phyloP scores from a whole-genome alignment of 2,329 filamentous ascomycete species.

The Lasiodiplodia sp. region DNA sequence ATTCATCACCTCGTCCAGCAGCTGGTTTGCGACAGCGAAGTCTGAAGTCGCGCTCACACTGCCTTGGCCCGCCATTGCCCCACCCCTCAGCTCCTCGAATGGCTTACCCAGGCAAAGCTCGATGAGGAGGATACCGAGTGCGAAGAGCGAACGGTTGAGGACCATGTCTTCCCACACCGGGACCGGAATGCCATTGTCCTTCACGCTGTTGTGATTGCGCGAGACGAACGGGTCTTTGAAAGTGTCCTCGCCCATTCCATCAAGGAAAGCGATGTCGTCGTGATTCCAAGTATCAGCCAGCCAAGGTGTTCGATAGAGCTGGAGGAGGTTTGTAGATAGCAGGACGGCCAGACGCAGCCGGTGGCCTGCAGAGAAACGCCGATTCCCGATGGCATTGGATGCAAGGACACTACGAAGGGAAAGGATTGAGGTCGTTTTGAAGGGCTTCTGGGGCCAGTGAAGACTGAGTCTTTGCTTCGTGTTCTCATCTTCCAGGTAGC shows the following conservation, averaged over 20 bases:
- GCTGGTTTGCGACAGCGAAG: not conserved
- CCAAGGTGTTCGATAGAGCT: conserved; percentile 39
- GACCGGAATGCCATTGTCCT: not conserved
- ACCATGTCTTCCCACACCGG: not conserved
- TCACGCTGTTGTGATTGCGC: not conserved
- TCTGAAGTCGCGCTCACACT: not conserved
- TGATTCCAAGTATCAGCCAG: conserved; percentile 37
- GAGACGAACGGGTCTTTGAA: conserved; percentile 4
- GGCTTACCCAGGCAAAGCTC: not conserved
- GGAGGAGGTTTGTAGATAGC: conserved; percentile 36
- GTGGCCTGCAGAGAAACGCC: conserved; percentile 4
- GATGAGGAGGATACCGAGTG: not conserved
- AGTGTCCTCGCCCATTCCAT: conserved; percentile 26
- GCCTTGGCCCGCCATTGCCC: not conserved
- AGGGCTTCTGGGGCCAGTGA: not conserved
- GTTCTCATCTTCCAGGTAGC: not conserved
- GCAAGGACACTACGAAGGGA: not conserved
- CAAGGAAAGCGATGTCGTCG: conserved; percentile 37
- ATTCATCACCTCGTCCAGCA: conserved; percentile 37
- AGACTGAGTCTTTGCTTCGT: not conserved
- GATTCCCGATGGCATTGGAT: not conserved
- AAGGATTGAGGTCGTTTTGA: not conserved
- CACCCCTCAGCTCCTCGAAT: not conserved
- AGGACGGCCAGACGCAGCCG: conserved; percentile 36
- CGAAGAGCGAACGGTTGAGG: not conserved